phyloP scores from a whole-genome alignment of 2,329 filamentous ascomycete species.

The Fusarium redolens region DNA sequence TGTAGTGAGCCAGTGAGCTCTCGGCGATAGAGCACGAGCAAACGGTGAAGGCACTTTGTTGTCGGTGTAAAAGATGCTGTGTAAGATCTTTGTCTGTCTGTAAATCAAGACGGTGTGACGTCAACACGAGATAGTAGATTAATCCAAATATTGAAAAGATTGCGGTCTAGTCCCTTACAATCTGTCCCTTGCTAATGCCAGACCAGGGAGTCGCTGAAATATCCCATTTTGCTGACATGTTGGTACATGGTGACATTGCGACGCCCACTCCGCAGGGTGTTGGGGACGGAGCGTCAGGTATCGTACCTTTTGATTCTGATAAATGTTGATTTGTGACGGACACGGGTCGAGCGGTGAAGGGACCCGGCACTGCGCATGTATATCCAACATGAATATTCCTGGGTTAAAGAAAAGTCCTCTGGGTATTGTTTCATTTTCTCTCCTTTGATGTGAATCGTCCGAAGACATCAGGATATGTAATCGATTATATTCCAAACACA shows the following conservation, averaged over 20 bases:
- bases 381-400: neutral
- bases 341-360: conserved; percentile 16
- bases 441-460: neutral
- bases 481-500: neutral
- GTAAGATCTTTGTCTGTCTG: neutral
- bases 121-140: neutral
- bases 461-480: neutral
- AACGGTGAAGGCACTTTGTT: conserved; percentile 1
- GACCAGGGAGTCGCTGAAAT: neutral
- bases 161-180: neutral
- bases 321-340: conserved; percentile 7
- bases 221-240: neutral
- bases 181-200: neutral
- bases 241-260: neutral
- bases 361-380: neutral
- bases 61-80: conserved; percentile 25
- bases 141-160: neutral
- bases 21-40: conserved; percentile 40
- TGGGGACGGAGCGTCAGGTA: neutral
- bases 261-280: neutral
- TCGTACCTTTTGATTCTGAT: neutral
- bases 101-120: conserved; percentile 36
- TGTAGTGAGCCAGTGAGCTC: conserved; percentile 36
- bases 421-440: neutral
- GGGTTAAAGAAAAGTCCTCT: neutral